Conservation (phyloP, 2,329 filamentous ascomycete species). For the Hysterium pulicare region DNA sequence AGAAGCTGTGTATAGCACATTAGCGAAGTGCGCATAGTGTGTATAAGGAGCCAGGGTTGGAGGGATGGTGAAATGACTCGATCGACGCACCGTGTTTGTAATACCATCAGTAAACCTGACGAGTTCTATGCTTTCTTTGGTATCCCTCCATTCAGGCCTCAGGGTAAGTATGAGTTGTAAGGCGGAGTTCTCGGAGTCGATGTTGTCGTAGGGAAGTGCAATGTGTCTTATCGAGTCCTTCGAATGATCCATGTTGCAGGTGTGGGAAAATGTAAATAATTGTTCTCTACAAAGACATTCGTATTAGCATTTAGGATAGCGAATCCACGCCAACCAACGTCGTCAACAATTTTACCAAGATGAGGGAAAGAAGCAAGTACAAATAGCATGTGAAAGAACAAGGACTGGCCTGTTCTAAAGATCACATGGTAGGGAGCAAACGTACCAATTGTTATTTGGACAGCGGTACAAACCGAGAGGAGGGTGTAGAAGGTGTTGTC, state of each 20-base stretch:
- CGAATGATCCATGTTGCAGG: slow-evolving; percentile 2
- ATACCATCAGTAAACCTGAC: slow-evolving; percentile 95
- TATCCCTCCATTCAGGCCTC: slow-evolving; percentile 75
- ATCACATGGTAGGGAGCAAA: not conserved
- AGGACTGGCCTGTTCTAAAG: not conserved
- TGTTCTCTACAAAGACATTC: not conserved
- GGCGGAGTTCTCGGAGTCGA: slow-evolving; percentile 75
- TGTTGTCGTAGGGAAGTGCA: slow-evolving; percentile 72
- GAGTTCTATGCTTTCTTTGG: slow-evolving; percentile 74
- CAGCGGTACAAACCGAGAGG: not conserved
- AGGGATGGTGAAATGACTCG: slow-evolving; percentile 22
- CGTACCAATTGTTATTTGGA: not conserved
- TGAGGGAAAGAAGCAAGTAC: not conserved
- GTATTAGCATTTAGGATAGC: not conserved
- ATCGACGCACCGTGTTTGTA: slow-evolving; percentile 85
- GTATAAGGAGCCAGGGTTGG: slow-evolving; percentile 4
- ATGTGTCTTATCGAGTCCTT: slow-evolving; percentile 53
- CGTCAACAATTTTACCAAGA: too few relatives aligned
- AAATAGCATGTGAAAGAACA: slow-evolving; percentile 1
- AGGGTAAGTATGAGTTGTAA: slow-evolving; percentile 74
- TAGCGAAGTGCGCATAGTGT: slow-evolving; percentile 6
- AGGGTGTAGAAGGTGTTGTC: not conserved
- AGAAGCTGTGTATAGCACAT: slow-evolving; percentile 48
- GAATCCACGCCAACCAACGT: not conserved
- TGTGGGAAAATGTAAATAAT: not conserved